Conservation (phyloP, 164 flowering plant genomes). For the Euptelea pleiosperma region DNA sequence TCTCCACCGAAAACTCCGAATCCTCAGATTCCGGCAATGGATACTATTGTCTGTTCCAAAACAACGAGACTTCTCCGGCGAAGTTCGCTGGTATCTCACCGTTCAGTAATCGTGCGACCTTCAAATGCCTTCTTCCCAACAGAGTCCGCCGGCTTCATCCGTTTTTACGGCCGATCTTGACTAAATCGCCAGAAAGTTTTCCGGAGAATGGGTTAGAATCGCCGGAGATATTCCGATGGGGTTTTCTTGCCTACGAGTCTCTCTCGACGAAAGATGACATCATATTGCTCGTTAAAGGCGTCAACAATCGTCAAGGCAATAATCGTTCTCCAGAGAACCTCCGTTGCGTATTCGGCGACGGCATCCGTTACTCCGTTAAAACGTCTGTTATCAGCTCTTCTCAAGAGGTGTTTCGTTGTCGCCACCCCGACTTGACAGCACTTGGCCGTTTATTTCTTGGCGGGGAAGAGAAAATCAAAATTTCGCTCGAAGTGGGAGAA, state of each 20-base stretch:
- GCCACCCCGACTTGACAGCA: slow-evolving; percentile 34
- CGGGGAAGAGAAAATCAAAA: slow-evolving; percentile 18
- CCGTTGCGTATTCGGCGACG: slow-evolving; percentile 51
- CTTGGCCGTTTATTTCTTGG: not conserved
- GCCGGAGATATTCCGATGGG: slow-evolving; percentile 50
- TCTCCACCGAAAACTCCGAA: slow-evolving; percentile 15
- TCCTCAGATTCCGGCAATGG: slow-evolving; percentile 7
- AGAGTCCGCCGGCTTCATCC: slow-evolving; percentile 43
- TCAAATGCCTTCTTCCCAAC: slow-evolving; percentile 53
- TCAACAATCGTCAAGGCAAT: slow-evolving; percentile 55
- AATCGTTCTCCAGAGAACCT: slow-evolving; percentile 45
- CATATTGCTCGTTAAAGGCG: slow-evolving; percentile 70
- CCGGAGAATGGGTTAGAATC: not conserved
- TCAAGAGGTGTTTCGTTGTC: slow-evolving; percentile 83
- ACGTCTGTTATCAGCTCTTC: slow-evolving; percentile 60
- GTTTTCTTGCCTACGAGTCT: slow-evolving; percentile 58
- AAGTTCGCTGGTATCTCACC: slow-evolving; percentile 36
- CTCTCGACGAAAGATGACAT: slow-evolving; percentile 66
- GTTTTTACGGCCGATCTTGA: slow-evolving; percentile 39
- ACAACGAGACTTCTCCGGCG: slow-evolving; percentile 53
- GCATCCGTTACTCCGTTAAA: slow-evolving; percentile 19
- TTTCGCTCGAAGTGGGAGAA: slow-evolving; percentile 38
- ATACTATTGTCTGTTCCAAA: slow-evolving; percentile 46
- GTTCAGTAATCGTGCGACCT: slow-evolving; percentile 29
- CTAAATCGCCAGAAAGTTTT: slow-evolving; percentile 3